Base-by-base conservation (phyloP, 371 early-diverging fungal species). In the Funneliformis caledonium region DNA sequence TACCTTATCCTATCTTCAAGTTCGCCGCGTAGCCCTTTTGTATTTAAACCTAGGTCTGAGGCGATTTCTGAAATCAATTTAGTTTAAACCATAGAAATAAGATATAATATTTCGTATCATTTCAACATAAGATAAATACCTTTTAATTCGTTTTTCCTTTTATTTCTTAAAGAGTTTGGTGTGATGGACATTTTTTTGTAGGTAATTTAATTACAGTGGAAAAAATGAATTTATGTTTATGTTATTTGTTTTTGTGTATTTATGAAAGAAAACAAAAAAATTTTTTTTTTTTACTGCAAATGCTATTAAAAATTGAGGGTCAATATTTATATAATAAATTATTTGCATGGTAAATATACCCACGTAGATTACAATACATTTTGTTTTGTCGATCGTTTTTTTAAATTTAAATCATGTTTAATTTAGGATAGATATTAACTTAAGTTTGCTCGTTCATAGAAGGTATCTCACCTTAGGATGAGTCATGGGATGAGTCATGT, bases 1-100 rank as follows among this genome's bases (percentile, higher is more conserved):
- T 75, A 78, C 78, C 45, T 78, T 14, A 78, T 78, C 31, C 78
- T 64, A 10, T 48, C 43, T 42, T 78, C 78, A 45, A 78, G 43
- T 11, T 78, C 78, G 42, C 26, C 31, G 14, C 68, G 62, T 33
- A 78, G 22, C 2, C 78, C 78, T 47, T 22, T 65, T 10, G 78
- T 65, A 26, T 12, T 52, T 65, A 78, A 33, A 1, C 78, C 78
- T 8, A 65, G 47, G 16, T 47, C 19, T 45, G 7, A 14, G 1
- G 78, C 78, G 42, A 78, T 59, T 14, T 78, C 78, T 78, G 26
- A 33, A 48, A 50, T 48, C 37, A 43, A 61, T 56, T 59, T 60
- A 75, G 11, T 52, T 33, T 14, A 75, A 60, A 19, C 47, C 19
- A 59, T 10, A n/a, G 16, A 43, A 11, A 75, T 73, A 52, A 52